Evolutionary conservation across 2,329 filamentous ascomycete genomes (phyloP).

Genomic region (Botrytis sinoallii): DNA sequence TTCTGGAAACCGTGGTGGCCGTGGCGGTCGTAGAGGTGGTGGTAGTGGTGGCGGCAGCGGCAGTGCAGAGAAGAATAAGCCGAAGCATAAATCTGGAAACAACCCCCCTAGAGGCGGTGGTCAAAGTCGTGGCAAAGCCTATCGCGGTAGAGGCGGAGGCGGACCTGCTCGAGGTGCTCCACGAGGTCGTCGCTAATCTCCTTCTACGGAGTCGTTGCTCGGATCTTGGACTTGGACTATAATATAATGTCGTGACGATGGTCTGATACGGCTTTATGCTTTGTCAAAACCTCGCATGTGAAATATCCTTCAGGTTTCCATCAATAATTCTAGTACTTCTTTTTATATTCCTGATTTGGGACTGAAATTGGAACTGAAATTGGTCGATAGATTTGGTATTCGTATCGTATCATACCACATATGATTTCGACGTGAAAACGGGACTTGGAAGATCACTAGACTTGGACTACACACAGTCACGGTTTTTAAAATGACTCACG

Average conservation of each 20-base stretch:
- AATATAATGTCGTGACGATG: background rate
- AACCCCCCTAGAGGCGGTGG: constrained; percentile 1
- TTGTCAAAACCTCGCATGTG: background rate
- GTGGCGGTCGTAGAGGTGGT: background rate
- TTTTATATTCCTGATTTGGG: background rate
- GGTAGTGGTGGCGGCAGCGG: background rate
- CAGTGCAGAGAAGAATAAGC: background rate
- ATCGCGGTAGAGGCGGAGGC: background rate
- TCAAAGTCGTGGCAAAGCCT: background rate
- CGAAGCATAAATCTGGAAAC: background rate
- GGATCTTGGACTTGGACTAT: background rate
- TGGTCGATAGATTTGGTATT: background rate
- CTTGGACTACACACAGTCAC: background rate
- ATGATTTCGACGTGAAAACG: background rate
- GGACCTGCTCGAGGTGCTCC: constrained; percentile 11
- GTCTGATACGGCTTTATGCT: background rate
- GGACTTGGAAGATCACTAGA: background rate
- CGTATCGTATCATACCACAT: background rate
- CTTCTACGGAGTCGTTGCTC: background rate
- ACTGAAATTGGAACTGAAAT: background rate
- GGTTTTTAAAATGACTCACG: background rate
- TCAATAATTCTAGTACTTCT: background rate
- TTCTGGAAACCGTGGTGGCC: background rate
- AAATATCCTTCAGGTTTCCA: background rate
- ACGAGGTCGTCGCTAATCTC: constrained; percentile 7